Evolutionary conservation across 106 monocot species (phyloP).

Genomic region (Narthecium ossifragum): DNA sequence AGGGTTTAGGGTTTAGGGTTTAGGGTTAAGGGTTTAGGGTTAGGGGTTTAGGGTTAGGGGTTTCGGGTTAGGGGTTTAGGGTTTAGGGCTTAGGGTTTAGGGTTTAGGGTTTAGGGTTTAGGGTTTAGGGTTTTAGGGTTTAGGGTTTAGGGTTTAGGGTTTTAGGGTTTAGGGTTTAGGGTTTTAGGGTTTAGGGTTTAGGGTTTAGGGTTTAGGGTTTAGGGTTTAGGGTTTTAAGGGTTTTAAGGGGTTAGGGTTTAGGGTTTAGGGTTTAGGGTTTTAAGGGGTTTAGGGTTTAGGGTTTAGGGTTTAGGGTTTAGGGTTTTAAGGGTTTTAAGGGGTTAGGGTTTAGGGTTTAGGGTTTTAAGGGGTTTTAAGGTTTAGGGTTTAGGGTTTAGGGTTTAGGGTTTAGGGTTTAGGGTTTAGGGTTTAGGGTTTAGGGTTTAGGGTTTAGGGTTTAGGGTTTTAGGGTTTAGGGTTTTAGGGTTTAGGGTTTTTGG

Average conservation of each 20-base stretch:
- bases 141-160: slow-evolving; percentile 11
- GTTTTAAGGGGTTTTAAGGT: slow-evolving; percentile 4
- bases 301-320: slow-evolving; percentile 1
- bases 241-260: slow-evolving; percentile 11
- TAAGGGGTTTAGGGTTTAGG: slow-evolving; percentile 7
- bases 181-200: slow-evolving; percentile 16
- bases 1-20: slow-evolving; percentile 5
- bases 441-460: slow-evolving; percentile 8
- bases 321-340: background rate
- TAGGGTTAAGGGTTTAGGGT: slow-evolving; percentile 10
- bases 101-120: slow-evolving; percentile 7
- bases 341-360: slow-evolving; percentile 9
- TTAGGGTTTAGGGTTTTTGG: slow-evolving; percentile 11
- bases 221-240: slow-evolving; percentile 12
- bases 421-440: slow-evolving; percentile 4
- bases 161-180: slow-evolving; percentile 15
- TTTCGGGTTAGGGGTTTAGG: slow-evolving; percentile 5
- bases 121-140: slow-evolving; percentile 7
- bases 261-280: slow-evolving; percentile 9
- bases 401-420: slow-evolving; percentile 10
- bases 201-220: slow-evolving; percentile 15
- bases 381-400: slow-evolving; percentile 11
- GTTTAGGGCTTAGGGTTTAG: slow-evolving; percentile 10
- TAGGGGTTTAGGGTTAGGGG: slow-evolving; percentile 4
- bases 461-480: slow-evolving; percentile 10